Conservation (phyloP, 108 stramenopile species). For the Schizochytrium sp. region DNA sequence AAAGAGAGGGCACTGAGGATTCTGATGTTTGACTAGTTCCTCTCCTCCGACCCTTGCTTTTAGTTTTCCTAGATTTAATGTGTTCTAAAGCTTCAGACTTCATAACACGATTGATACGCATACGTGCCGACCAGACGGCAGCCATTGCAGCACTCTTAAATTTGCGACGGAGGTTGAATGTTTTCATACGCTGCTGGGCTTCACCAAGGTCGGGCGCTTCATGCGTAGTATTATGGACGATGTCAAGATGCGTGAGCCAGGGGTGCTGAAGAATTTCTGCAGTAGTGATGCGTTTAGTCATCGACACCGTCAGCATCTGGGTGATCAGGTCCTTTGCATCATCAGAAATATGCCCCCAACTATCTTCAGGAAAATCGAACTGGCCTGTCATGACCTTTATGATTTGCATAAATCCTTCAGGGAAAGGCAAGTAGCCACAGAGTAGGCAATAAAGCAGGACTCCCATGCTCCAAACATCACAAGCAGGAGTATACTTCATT, state of each 20-base stretch:
- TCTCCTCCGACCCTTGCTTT: too few species aligned
- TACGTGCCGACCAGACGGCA: slow-evolving; percentile 24
- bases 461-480: slow-evolving; percentile 69
- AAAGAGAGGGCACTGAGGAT: too few species aligned
- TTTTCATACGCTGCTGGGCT: slow-evolving; percentile 30
- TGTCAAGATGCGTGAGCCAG: slow-evolving; percentile 57
- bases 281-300: slow-evolving; percentile 52
- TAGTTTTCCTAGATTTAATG: neutral
- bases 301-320: slow-evolving; percentile 51
- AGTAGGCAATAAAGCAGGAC: slow-evolving; percentile 67
- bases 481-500: slow-evolving; percentile 60
- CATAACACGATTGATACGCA: slow-evolving; percentile 23
- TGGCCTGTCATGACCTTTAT: slow-evolving; percentile 49
- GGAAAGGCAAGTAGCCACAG: slow-evolving; percentile 62
- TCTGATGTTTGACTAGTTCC: too few species aligned
- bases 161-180: slow-evolving; percentile 28
- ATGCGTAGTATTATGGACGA: neutral
- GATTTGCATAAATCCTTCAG: slow-evolving; percentile 48
- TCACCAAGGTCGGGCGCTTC: neutral
- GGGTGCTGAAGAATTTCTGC: slow-evolving; percentile 65
- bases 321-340: slow-evolving; percentile 68
- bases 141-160: slow-evolving; percentile 60
- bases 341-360: slow-evolving; percentile 61
- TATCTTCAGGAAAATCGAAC: slow-evolving; percentile 59
- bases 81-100: slow-evolving; percentile 1